Evolutionary conservation across 2,329 filamentous ascomycete species (phyloP), one percentile per base, ranked within the genome.

Genomic region (Aspergillus bombycis): DNA sequence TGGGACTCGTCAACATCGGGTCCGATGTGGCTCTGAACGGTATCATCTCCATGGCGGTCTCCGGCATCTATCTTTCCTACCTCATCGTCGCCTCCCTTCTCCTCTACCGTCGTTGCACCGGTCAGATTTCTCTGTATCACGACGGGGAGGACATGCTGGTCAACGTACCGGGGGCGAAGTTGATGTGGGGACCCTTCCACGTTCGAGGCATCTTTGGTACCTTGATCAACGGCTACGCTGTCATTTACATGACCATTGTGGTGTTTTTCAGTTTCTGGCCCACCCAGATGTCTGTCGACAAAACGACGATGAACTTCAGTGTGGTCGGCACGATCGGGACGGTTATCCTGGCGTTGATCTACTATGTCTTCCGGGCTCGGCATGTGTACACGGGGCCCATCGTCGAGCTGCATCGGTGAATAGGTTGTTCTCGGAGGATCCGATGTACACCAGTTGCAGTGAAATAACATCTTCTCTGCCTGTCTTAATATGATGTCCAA

Each of bases 181-280:
- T 75, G 21, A 68, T 72, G 21, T 75, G 73, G 73, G 73, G 73
- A 1, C 73, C 71, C 0, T 74, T 74, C 58, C 71, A 68, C 14
- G 32, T 73, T 0, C 69, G 68, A 1, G 71, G 72, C 1, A 65
- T 72, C 26, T 78, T 66, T 53, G 82, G 83, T 0, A 71, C 80
- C 1, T 61, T 74, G 2, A 70, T 84, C 62, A 84, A 85, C 61
- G 53, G 74, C 7, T 81, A 77, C 62, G 80, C 80, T 0, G 71
- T 83, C n/a, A 50, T 76, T 7, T 86, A 82, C 67, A 75, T 83
- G n/a, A 68, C 77, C 1, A 77, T 83, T 53, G 76, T 82, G 6
- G 79, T 84, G 60, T 75, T 85, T 62, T 83, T 85, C 67, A 76
- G 77, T 57, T 84, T 84, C 65, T 85, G 84, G 71, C 84, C 84